Base-by-base conservation (phyloP, 2,329 filamentous ascomycete species). In the Xylaria sp. region DNA sequence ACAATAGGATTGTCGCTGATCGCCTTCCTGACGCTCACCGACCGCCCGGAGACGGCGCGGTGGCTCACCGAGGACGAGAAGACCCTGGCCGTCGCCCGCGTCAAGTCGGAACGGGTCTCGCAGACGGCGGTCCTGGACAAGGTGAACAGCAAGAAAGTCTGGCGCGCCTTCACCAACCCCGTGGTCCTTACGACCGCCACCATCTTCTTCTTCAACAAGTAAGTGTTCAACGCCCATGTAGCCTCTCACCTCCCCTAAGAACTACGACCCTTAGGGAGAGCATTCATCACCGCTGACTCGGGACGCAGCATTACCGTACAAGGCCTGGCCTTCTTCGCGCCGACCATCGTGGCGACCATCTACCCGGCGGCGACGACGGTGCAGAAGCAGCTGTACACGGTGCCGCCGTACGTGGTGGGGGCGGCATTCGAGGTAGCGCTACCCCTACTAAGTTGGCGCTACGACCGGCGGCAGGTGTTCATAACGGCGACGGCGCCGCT, bases 341-440 rank as follows among this genome's bases (percentile, higher is more conserved):
- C 88, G 0, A 90, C 87, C 0, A 90, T 91, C 57, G 85, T 91
- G 39, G 71, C 73, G 40, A 88, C 82, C 5, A 89, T 91, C 61
- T 90, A 90, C 63, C 83, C 84, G 0, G 64, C 78, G 1, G 73
- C 74, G 50, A 76, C 74, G 13, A 78, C 84, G 1, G 75, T 90
- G 13, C 79, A 78, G 1, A 84, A 89, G 66, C 88, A 91, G 69
- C 80, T 90, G 0, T 82, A 82, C 58, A 90, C 87, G 0, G 88
- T 90, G 0, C 88, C 88, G 0, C 87, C 87, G 0, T 91, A 90
- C 63, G 71, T 86, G 0, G 82, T 90, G 0, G 88, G 87, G 0
- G 86, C 79, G 0, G 83, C 89, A 67, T 88, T 89, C 69, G 86
- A 83, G 0, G 52, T 90, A 0, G 66, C 85, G 0, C 73, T 89